These are phyloP conservation scores for Phytopythium boreale DNA, from an alignment of 352 stramenopile species.

Conservation along the genomic window DNA sequence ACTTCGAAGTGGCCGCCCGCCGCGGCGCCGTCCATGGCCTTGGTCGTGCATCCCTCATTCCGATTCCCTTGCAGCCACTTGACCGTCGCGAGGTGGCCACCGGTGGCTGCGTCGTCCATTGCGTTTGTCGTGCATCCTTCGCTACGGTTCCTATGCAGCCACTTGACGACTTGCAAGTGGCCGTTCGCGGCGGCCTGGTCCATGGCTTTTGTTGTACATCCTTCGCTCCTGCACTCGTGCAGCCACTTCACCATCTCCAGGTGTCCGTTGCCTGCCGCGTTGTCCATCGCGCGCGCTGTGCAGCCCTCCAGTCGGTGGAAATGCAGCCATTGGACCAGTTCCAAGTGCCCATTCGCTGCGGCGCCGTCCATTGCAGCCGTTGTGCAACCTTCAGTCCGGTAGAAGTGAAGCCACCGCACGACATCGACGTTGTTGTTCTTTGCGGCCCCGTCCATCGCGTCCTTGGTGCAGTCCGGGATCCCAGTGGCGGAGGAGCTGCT, in stretches of 20 bases:
- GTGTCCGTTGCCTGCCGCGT: slow-evolving; percentile 24
- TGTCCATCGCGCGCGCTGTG: slow-evolving; percentile 20
- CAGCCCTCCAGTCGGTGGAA: slow-evolving; percentile 23
- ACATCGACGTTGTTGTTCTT: slow-evolving; percentile 24
- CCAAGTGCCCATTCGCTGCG: slow-evolving; percentile 22
- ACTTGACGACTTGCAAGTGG: slow-evolving; percentile 26
- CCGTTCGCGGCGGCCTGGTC: slow-evolving; percentile 21
- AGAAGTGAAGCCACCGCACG: slow-evolving; percentile 31
- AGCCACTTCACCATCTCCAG: slow-evolving; percentile 32
- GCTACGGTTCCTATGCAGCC: slow-evolving; percentile 21
- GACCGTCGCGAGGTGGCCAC: slow-evolving; percentile 23
- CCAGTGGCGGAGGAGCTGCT: neutral
- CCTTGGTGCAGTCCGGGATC: slow-evolving; percentile 20
- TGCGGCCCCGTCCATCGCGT: slow-evolving; percentile 28
- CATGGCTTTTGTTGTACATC: slow-evolving; percentile 28
- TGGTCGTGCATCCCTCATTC: slow-evolving; percentile 26
- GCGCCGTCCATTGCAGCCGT: slow-evolving; percentile 27
- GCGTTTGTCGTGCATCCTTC: slow-evolving; percentile 34
- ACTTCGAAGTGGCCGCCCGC: slow-evolving; percentile 34
- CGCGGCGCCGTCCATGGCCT: slow-evolving; percentile 29
- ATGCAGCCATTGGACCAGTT: slow-evolving; percentile 32
- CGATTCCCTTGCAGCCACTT: slow-evolving; percentile 31
- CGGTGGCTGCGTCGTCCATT: slow-evolving; percentile 31
- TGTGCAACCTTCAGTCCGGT: slow-evolving; percentile 33
- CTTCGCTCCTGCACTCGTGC: slow-evolving; percentile 25